A percentile compares a stretch with the other conserved stretches of the same genome.
These are phyloP conservation scores for Pecoramyces ruminantium DNA, from an alignment of 192 early-diverging fungal genomes.

Conservation along the genomic window DNA sequence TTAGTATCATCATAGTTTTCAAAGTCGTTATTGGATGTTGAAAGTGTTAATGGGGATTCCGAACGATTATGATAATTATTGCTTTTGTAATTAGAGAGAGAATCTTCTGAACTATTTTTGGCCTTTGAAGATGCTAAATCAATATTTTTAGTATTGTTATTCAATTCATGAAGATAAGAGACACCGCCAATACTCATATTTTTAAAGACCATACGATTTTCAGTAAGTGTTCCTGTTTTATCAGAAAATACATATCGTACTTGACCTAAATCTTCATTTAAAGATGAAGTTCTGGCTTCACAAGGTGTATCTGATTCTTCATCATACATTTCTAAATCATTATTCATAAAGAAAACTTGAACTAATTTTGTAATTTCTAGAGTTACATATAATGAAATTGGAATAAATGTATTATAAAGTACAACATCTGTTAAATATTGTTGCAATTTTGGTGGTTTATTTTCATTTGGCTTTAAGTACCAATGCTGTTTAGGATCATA, in stretches of 20 bases:
- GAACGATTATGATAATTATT: not conserved
- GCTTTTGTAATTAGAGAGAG: not conserved
- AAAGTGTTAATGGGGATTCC: not conserved
- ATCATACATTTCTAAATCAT: conserved; percentile 67
- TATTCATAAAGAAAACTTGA: conserved; percentile 58
- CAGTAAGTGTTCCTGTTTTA: conserved; percentile 79
- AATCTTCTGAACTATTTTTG: not conserved
- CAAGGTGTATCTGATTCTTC: conserved; percentile 49
- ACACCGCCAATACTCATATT: conserved; percentile 16
- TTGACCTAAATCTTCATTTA: conserved; percentile 77
- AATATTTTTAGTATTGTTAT: no score
- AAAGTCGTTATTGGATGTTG: not conserved
- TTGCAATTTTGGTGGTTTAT: not conserved
- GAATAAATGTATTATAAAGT: conserved; percentile 71
- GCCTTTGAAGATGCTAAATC: no score
- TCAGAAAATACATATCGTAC: conserved; percentile 80
- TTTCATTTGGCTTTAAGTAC: conserved; percentile 1
- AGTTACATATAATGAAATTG: conserved; percentile 75
- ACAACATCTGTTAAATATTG: conserved; percentile 11
- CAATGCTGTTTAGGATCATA: not conserved
- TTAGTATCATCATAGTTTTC: not conserved
- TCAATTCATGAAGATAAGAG: conserved; percentile 1
- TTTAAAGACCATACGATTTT: conserved; percentile 66
- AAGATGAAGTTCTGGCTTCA: conserved; percentile 53
- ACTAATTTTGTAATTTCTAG: conserved; percentile 67